Evolutionary conservation across 1,284 basidiomycete species (phyloP).

Genomic region (Ustilago esculenta): DNA sequence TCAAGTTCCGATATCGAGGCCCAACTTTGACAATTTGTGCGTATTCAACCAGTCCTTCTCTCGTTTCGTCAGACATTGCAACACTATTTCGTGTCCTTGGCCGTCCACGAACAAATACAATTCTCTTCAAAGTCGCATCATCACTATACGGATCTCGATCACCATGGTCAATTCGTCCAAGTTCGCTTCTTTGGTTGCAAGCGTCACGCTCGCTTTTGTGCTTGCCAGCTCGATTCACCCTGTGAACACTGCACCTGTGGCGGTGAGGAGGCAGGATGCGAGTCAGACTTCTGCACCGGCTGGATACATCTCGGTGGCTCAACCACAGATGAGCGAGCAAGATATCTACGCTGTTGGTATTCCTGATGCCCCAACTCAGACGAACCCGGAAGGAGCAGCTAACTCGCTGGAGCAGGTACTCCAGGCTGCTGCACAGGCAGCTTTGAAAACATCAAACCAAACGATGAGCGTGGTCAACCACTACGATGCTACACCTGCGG

Average conservation of each 20-base stretch:
- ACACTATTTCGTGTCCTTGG: neutral
- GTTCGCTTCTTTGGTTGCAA: slow-evolving; percentile 35
- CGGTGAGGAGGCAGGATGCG: slow-evolving; percentile 15
- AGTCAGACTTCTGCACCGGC: slow-evolving; percentile 13
- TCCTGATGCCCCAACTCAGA: slow-evolving; percentile 12
- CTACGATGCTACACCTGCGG: slow-evolving; percentile 23
- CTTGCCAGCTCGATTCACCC: slow-evolving; percentile 29
- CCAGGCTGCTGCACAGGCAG: slow-evolving; percentile 14
- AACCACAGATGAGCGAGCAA: slow-evolving; percentile 33
- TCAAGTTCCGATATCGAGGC: neutral
- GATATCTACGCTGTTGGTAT: slow-evolving; percentile 42
- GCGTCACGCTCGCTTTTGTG: slow-evolving; percentile 30
- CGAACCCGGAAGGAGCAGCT: no score
- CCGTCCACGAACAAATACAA: slow-evolving; percentile 2
- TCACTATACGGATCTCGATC: neutral
- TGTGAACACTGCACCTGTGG: slow-evolving; percentile 26
- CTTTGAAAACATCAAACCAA: slow-evolving; percentile 3
- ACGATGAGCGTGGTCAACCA: slow-evolving; percentile 14
- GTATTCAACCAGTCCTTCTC: neutral
- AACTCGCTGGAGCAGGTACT: slow-evolving; percentile 11
- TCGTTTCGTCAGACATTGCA: neutral
- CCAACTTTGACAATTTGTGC: slow-evolving; percentile 35
- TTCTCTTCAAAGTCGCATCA: neutral
- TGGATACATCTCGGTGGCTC: slow-evolving; percentile 31
- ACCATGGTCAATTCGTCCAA: slow-evolving; percentile 28